Evolutionary conservation across 2,329 filamentous ascomycete species (phyloP), one percentile per base, ranked within the genome.

Genomic region (Colletotrichum trifolii): DNA sequence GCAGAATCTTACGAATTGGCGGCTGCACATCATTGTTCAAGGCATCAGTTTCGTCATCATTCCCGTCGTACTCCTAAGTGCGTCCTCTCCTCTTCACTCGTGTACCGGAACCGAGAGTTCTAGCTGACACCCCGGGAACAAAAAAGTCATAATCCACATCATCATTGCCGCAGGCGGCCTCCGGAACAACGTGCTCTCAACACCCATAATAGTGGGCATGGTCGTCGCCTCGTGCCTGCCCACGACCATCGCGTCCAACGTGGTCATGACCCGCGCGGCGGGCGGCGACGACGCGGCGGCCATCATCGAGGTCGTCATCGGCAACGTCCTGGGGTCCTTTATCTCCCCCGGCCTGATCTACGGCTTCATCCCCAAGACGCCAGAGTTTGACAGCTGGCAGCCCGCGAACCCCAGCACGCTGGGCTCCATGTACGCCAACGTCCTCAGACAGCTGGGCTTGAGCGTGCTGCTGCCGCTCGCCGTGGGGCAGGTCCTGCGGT

Each of bases 221-320:
- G 82, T 92, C 3, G 85, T 90, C 43, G 82, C 88, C 2, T 84
- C 87, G n/a, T 90, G 86, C 71, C 85, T 91, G 5, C 89, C 90
- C 1, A 93, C 90, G 0, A 92, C 90, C 0, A 90, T 92, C 70
- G 85, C 88, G 8, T 91, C 87, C 49, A 92, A 92, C 73, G 88
- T 91, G 8, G 88, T 92, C 45, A 92, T 92, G 89, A 92, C 90
- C 6, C 80, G 89, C 34, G 82, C 87, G 43, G 87, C 90, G 0
- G 87, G 89, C 42, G 90, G 90, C 6, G 91, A 92, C 69, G 86
- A 88, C 64, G 86, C 86, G 3, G 85, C 87, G 0, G 86, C 86
- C 53, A 82, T 90, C 65, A 89, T 92, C 38, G 89, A 91, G 71
- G 89, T 91, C 2, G 83, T 91, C 8, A 78, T 93, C 48, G 90